Evolutionary conservation across 2,329 filamentous ascomycete species (phyloP).

Genomic region (Arthrinium puccinioides): DNA sequence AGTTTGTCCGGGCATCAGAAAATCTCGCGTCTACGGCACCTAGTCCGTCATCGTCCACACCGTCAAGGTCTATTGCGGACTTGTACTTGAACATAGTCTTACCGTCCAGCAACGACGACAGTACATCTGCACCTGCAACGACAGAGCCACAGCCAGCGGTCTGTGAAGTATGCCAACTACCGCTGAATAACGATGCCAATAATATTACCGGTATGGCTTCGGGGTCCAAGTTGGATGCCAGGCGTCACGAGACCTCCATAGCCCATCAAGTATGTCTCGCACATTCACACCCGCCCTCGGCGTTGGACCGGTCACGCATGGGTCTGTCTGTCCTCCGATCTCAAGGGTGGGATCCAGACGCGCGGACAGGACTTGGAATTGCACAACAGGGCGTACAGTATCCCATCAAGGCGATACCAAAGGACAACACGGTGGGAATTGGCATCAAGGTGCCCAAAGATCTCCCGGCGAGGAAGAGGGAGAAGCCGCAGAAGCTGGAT

Average conservation of each 20-base stretch:
- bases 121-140: constrained; percentile 6
- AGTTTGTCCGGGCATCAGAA: constrained; percentile 48
- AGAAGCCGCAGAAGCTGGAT: constrained; percentile 46
- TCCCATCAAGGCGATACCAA: constrained; percentile 65
- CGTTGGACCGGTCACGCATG: constrained; percentile 62
- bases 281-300: constrained; percentile 66
- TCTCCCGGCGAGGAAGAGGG: constrained; percentile 29
- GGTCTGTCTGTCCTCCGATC: constrained; percentile 59
- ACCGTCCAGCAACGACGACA: constrained; percentile 28
- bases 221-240: constrained; percentile 8
- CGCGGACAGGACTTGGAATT: constrained; percentile 63
- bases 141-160: constrained; percentile 14
- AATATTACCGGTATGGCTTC: constrained; percentile 3
- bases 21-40: constrained; percentile 20
- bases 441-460: constrained; percentile 44
- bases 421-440: constrained; percentile 69
- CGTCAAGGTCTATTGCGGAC: constrained; percentile 38
- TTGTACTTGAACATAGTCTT: constrained; percentile 62
- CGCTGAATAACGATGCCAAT: constrained; percentile 25
- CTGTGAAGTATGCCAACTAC: constrained; percentile 57
- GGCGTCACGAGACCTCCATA: constrained; percentile 55
- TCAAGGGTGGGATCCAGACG: constrained; percentile 70
- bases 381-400: constrained; percentile 65
- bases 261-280: constrained; percentile 64
- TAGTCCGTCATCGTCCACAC: constrained; percentile 12